phyloP scores from a whole-genome alignment of 2,329 filamentous ascomycete genomes.

The Simplicillium sp. region DNA sequence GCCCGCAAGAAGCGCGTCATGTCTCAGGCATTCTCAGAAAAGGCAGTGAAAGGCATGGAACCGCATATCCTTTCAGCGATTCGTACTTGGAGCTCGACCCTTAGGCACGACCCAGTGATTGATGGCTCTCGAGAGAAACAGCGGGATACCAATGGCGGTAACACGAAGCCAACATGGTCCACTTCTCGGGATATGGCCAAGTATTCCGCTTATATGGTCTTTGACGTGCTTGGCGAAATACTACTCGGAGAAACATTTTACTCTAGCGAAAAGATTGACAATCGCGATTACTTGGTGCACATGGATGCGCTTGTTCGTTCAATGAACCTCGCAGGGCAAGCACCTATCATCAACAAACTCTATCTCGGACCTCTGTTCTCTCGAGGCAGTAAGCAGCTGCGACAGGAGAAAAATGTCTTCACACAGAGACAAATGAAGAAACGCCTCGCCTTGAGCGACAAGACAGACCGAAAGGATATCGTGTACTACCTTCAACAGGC shows the following conservation, averaged over 20 bases:
- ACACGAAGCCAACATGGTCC: background rate
- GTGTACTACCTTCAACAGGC: constrained; percentile 7
- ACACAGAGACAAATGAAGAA: constrained; percentile 5
- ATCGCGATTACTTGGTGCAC: background rate
- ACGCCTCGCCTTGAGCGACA: constrained; percentile 4
- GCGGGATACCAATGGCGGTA: background rate
- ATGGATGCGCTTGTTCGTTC: background rate
- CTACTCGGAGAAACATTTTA: background rate
- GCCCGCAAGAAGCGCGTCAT: constrained; percentile 1
- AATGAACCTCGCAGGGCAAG: background rate
- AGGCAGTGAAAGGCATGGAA: background rate
- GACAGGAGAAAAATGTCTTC: constrained; percentile 3
- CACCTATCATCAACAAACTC: background rate
- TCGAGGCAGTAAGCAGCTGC: background rate
- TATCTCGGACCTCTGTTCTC: background rate
- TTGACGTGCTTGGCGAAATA: background rate
- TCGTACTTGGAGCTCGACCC: background rate
- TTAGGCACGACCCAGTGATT: too few relatives aligned
- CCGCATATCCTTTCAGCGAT: background rate
- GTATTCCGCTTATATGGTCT: background rate
- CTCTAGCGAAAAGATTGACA: background rate
- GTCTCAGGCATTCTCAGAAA: background rate
- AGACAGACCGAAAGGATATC: constrained; percentile 4
- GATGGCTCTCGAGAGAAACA: too few relatives aligned
- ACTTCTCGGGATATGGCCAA: background rate